phyloP scores from a whole-genome alignment of 176 grass and related monocot genomes.

The Carex myosuroides region DNA sequence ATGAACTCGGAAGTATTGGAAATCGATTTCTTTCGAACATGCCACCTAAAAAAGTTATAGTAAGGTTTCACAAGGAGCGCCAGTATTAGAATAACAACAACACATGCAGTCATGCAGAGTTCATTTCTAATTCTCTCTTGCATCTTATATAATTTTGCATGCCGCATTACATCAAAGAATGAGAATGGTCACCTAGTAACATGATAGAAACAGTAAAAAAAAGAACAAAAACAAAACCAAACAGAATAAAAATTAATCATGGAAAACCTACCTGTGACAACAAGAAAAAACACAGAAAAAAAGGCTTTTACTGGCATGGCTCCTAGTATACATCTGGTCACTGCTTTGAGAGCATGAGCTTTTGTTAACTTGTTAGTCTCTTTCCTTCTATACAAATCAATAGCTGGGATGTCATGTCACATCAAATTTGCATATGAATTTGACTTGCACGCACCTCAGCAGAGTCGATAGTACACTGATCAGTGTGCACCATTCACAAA shows the following conservation, averaged over 20 bases:
- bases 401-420: not conserved
- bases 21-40: not conserved
- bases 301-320: not conserved
- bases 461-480: not conserved
- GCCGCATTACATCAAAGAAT: not conserved
- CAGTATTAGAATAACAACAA: not conserved
- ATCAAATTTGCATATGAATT: slow-evolving; percentile 10
- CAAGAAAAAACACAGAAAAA: not conserved
- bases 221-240: not conserved
- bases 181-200: not conserved
- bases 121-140: not conserved
- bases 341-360: slow-evolving; percentile 1
- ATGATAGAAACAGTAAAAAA: not conserved
- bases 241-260: not conserved
- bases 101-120: not conserved
- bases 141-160: slow-evolving; percentile 4
- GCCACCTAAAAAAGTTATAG: not conserved
- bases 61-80: no score
- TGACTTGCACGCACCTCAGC: not conserved
- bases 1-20: not conserved
- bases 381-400: slow-evolving; percentile 18
- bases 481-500: slow-evolving; percentile 30
- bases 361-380: slow-evolving; percentile 9
- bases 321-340: not conserved
- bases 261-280: slow-evolving; percentile 2